phyloP scores from a whole-genome alignment of 257 asterid genomes.

The Petunia axillaris region DNA sequence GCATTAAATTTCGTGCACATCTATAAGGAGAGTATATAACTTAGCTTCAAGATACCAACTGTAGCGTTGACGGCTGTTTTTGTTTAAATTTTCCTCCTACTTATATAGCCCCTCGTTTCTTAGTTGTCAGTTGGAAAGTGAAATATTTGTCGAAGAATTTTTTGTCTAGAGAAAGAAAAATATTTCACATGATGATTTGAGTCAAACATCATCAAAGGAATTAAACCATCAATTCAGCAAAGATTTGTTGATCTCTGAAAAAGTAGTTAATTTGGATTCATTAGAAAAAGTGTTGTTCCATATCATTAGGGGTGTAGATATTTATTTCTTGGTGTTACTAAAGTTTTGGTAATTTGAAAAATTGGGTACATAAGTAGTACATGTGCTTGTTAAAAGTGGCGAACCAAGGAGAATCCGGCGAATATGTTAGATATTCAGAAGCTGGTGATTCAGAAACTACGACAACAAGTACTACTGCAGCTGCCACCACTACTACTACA shows the following conservation, averaged over 20 bases:
- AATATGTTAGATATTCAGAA: constrained; percentile 44
- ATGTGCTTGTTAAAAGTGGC: constrained; percentile 71
- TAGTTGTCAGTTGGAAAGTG: constrained; percentile 19
- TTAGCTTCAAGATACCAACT: constrained; percentile 30
- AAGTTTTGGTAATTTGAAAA: not conserved
- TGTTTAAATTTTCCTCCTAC: constrained; percentile 29
- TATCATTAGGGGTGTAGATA: not conserved
- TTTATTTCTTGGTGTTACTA: not conserved
- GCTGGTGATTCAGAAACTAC: constrained; percentile 18
- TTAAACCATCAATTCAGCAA: constrained; percentile 18
- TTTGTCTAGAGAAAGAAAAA: not conserved
- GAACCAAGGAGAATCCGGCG: constrained; percentile 54
- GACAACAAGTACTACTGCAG: not conserved
- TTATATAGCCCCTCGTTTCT: constrained; percentile 9
- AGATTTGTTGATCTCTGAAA: not conserved
- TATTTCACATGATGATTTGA: not conserved
- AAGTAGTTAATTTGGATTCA: constrained; percentile 17
- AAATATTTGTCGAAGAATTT: constrained; percentile 9
- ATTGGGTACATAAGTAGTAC: constrained; percentile 26
- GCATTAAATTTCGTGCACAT: constrained; percentile 16
- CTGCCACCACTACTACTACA: not conserved
- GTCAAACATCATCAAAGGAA: not conserved
- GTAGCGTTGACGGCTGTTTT: constrained; percentile 48
- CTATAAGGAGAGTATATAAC: not conserved
- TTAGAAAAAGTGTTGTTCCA: not conserved